These are phyloP conservation scores for Syzygium malaccense DNA, from an alignment of 441 rosid genomes.

Conservation along the genomic window DNA sequence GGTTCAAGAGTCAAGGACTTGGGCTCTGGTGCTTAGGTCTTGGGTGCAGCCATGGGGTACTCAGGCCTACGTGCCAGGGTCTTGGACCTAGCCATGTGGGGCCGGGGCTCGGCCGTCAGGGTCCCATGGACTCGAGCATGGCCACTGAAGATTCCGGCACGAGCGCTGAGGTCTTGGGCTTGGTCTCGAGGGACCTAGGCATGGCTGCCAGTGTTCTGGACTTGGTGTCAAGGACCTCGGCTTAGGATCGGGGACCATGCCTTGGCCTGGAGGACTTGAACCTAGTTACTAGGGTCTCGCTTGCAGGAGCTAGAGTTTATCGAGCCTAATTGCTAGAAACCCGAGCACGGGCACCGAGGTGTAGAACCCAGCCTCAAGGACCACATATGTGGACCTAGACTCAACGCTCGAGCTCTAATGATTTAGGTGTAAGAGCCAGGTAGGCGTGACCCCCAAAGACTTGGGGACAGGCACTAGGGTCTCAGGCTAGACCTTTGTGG, in stretches of 20 bases:
- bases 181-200: background rate
- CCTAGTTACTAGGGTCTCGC: background rate
- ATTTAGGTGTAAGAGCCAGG: no score
- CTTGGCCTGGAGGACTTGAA: background rate
- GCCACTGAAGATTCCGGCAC: background rate
- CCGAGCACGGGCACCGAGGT: accelerated
- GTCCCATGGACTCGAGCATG: background rate
- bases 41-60: background rate
- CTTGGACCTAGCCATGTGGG: background rate
- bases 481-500: background rate
- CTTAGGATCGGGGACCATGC: background rate
- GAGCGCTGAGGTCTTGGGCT: background rate
- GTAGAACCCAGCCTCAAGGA: background rate
- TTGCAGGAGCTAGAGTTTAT: background rate
- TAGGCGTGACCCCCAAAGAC: background rate
- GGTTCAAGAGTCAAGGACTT: background rate
- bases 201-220: background rate
- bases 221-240: background rate
- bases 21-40: background rate
- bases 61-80: background rate
- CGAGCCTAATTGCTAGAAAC: background rate
- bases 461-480: background rate
- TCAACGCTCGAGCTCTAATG: background rate
- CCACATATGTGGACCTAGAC: background rate
- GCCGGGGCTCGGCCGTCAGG: background rate